Evolutionary conservation across 2,329 filamentous ascomycete species (phyloP).

Genomic region (Nannizziopsis arthrosporioides): DNA sequence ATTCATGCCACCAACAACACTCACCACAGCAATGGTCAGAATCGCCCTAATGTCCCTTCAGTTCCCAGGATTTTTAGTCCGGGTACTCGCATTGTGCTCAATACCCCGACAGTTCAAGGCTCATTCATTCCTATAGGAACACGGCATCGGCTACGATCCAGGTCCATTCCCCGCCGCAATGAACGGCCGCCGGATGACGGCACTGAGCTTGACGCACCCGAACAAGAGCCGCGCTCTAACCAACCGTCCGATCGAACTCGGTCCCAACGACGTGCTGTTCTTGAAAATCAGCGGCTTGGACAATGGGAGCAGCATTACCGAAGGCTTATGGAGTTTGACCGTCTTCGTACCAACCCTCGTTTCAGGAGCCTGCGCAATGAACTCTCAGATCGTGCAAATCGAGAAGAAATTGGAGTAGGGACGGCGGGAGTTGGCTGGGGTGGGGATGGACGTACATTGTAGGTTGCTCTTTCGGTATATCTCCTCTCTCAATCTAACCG

Average conservation of each 20-base stretch:
- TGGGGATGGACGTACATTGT: conserved; percentile 37
- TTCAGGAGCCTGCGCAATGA: conserved; percentile 29
- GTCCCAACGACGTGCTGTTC: conserved; percentile 27
- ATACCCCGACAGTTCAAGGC: no score
- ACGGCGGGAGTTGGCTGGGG: conserved; percentile 40
- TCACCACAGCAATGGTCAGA: neutral
- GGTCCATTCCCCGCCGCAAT: conserved; percentile 26
- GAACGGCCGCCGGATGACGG: conserved; percentile 21
- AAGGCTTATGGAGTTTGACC: conserved; percentile 25
- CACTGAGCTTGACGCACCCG: conserved; percentile 22
- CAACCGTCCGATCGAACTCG: conserved; percentile 31
- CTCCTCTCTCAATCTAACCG: conserved; percentile 10
- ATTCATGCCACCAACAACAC: neutral
- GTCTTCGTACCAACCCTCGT: conserved; percentile 30
- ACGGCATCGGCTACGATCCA: conserved; percentile 24
- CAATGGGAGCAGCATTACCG: conserved; percentile 27
- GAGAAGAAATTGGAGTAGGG: conserved; percentile 30
- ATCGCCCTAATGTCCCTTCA: neutral
- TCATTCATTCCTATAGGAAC: conserved; percentile 11
- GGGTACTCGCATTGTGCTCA: no score
- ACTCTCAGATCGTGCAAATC: conserved; percentile 23
- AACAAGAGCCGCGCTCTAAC: conserved; percentile 27
- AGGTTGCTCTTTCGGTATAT: conserved; percentile 20
- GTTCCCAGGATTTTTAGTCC: no score
- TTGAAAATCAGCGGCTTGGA: conserved; percentile 24